Base-by-base conservation (phyloP, 2,329 filamentous ascomycete genomes). In the Nemania sp. region DNA sequence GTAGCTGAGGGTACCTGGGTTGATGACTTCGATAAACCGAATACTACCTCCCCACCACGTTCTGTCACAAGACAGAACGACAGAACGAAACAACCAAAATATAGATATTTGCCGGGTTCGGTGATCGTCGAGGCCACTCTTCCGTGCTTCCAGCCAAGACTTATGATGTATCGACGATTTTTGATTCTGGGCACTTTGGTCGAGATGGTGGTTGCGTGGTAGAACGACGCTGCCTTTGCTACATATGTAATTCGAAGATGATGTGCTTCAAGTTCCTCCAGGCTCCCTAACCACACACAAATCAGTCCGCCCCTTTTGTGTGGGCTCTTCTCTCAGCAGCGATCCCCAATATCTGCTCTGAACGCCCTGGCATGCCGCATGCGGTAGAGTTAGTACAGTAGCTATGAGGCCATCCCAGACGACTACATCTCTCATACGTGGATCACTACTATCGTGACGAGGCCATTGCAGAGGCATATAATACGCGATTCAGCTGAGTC, bases 311-410 rank as follows among this genome's bases (percentile, higher is more conserved):
- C 39, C 42, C 18, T 15, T 40, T 46, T 48, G 20, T 45, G 35
- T 50, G 47, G 37, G 42, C 34, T 49, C 46, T 53, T 52, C 34
- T 49, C 46, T 53, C 56, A 53, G 43, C 56, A 56, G 18, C 42
- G 37, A 63, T 57, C 53, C 57, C 49, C 60, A 49, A 60, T 57
- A 59, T 49, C 40, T 39, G 29, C n/a, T 49, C n/a, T 34, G 21
- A n/a, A 18, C 35, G 9, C 29, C 32, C 32, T 45, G 46, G 17
- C 39, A n/a, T n/a, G n/a, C n/a, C 4, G 7, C 25, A 20, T 37
- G 29, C 47, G 21, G 47, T 20, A 17, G 15, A 11, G 11, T 43
- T 17, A 20, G 4, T 9, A 43, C n/a, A 43, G 25, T 29, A 29
- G 7, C 25, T 29, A 29, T 29, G 25, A 29, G 25, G 25, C 25